Evolutionary conservation across 192 early-diverging fungal species (phyloP), one percentile per base, ranked within the genome.

Genomic region (Linnemannia zychae): DNA sequence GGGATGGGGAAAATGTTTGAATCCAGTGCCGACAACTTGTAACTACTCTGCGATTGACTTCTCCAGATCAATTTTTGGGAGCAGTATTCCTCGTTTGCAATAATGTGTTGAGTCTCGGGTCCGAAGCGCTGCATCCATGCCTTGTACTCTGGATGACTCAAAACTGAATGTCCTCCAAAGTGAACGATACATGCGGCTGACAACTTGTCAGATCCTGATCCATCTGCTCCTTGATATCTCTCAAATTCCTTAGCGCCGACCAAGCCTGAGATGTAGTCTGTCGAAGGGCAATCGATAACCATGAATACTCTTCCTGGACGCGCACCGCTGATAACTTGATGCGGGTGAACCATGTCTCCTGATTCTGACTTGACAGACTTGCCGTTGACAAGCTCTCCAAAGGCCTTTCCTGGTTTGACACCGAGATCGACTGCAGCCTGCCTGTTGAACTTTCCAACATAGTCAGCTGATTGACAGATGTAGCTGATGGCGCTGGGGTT

Each of bases 401-500:
- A 95, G 11, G 88, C 73, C 9, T 85, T 92, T 0, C 97, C 97
- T 1, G 93, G 91, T 65, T 88, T 88, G 0, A 97, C 87, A 3
- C 94, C 96, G 3, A 98, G 89, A 33, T 81, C 89, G 31, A 82
- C 47, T 15, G 96, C 97, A 0, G 91, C 91, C 38, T 91, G 44
- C 15, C 91, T 87, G 72, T 95, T 89, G 82, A 99, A 97, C 78
- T 97, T 98, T 33, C 97, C 96, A 0, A 91, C 92, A 34, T 94
- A 90, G 6, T 89, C 89, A 1, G 95, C 94, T 0, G 95, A 94
- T 75, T 92, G 90, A 76, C 93, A 93, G 17, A 97, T 94, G 71
- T 96, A 98, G 72, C 91, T 91, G 46, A 96, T 81, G 2, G 89
- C 91, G 5, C 70, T 82, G 7, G 88, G 78, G 11, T 88, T 87